Evolutionary conservation across 148 eudicot species (phyloP), one percentile per base, ranked within the genome.

Genomic region (Diospyros kaki): DNA sequence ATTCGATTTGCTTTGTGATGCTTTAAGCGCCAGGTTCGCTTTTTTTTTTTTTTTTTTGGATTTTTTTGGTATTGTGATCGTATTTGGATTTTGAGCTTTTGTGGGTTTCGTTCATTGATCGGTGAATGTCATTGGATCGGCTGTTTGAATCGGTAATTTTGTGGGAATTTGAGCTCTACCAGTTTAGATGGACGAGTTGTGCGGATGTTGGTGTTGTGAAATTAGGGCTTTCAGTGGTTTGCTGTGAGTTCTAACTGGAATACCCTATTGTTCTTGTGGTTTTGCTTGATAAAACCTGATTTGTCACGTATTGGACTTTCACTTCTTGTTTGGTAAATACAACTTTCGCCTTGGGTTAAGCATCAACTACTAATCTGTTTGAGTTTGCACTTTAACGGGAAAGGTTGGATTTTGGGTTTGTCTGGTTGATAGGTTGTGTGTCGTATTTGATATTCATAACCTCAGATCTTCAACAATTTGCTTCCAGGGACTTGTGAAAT

Each of bases 71-170:
- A 14, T 14, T 70, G 1, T 11, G 12, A 38, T 15, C 56, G 61
- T 41, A 56, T 13, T 46, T 73, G 48, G 43, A 59, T 17, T 3
- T 2, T 44, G 51, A 54, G 44, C 14, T 50, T 50, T 63, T 58
- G 63, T 62, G 53, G 10, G 11, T 53, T 74, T 74, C 58, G 4
- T 62, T 64, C 63, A 43, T 64, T 64, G 28, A 64, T 65, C 71
- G 5, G 38, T 46, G 39, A 41, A 74, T 74, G 52, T 52, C 51
- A 64, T 64, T 54, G 65, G 77, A 53, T 73, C 66, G 66, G 69
- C 2, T 12, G 38, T 60, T 9, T 72, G 52, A 15, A 28, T 59
- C 1, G 3, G 18, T 58, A 58, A 43, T 58, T 72, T 43, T 42
- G 69, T 66, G 53, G 69, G 15, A 66, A 43, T 66, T 43, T 15